Evolutionary conservation across 1,139 yeast species (phyloP).

Genomic region (Nadsonia commutata): DNA sequence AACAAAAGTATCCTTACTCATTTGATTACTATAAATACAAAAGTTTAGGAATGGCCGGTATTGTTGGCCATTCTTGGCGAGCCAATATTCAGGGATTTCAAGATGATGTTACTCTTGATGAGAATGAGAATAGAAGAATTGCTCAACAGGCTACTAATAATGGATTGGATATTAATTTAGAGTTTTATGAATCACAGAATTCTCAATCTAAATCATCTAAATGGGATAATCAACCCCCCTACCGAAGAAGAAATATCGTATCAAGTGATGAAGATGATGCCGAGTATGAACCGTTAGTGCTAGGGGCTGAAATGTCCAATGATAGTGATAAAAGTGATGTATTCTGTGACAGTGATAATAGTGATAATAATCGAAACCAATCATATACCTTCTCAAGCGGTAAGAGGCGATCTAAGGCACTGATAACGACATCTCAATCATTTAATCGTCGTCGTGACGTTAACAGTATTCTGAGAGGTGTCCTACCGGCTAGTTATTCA

Average conservation of each 20-base stretch:
- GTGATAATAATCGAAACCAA: neutral
- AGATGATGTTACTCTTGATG: no score
- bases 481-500: neutral
- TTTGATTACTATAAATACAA: neutral
- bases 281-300: neutral
- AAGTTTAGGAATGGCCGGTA: neutral
- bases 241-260: neutral
- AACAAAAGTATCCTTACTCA: neutral
- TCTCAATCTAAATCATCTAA: neutral
- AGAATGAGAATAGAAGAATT: neutral
- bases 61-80: neutral
- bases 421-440: no score
- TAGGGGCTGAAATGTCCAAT: conserved; percentile 10
- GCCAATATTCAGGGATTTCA: neutral
- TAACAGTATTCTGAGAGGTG: neutral
- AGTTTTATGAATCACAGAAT: neutral
- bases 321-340: neutral
- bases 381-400: neutral
- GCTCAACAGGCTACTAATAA: neutral
- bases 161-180: neutral
- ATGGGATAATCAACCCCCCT: neutral
- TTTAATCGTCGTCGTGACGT: no score
- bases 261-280: neutral
- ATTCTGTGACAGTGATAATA: neutral
- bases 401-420: no score